Evolutionary conservation across 805 yeast genomes (phyloP).

Genomic region (Wickerhamiella siamensis): DNA sequence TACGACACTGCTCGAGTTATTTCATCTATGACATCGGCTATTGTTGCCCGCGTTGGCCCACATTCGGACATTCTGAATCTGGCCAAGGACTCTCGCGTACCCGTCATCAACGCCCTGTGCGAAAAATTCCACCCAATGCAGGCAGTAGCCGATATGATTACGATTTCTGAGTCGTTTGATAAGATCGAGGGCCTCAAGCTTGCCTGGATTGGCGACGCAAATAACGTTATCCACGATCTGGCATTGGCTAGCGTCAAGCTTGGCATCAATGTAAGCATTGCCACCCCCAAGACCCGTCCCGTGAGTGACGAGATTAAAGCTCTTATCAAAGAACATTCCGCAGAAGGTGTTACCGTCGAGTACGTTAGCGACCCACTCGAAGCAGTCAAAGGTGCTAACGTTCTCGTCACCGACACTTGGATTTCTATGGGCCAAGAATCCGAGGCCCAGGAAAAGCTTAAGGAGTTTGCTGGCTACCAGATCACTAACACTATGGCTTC

Average conservation of each 20-base stretch:
- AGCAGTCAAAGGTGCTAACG: slow-evolving; percentile 62
- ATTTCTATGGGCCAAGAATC: slow-evolving; percentile 95
- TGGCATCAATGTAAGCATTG: slow-evolving; percentile 70
- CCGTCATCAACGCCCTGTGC: slow-evolving; percentile 86
- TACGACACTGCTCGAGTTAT: slow-evolving; percentile 82
- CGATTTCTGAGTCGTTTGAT: slow-evolving; percentile 49
- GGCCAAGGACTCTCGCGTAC: slow-evolving; percentile 68
- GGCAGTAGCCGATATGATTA: slow-evolving; percentile 80
- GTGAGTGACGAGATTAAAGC: slow-evolving; percentile 41
- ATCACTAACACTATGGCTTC: slow-evolving; percentile 51
- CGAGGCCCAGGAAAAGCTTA: slow-evolving; percentile 53
- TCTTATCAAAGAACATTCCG: slow-evolving; percentile 40
- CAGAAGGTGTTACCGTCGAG: slow-evolving; percentile 31
- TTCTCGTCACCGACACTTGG: slow-evolving; percentile 92
- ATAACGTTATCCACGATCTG: slow-evolving; percentile 88
- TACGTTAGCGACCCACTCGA: slow-evolving; percentile 59
- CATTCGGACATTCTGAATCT: slow-evolving; percentile 73
- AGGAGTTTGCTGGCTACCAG: slow-evolving; percentile 79
- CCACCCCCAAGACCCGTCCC: slow-evolving; percentile 67
- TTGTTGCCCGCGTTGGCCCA: slow-evolving; percentile 86
- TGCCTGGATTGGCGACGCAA: slow-evolving; percentile 95
- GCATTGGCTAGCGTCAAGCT: slow-evolving; percentile 72
- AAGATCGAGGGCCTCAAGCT: slow-evolving; percentile 41
- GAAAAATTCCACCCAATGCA: slow-evolving; percentile 91
- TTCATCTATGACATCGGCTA: slow-evolving; percentile 91